phyloP scores from a whole-genome alignment of 306 rosid species.

The Prunus dulcis region DNA sequence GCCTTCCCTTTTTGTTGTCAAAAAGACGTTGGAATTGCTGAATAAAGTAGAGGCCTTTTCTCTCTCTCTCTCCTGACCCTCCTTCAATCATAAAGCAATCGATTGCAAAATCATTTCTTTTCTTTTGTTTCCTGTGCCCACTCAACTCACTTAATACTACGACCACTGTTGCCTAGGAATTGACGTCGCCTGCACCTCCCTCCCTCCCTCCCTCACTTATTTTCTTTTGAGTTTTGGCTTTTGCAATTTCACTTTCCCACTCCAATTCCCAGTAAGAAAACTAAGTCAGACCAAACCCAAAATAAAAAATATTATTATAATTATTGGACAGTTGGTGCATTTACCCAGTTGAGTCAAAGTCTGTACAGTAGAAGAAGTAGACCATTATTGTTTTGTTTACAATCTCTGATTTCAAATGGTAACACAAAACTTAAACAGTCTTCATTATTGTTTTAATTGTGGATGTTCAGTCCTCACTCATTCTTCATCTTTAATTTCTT shows the following conservation, averaged over 20 bases:
- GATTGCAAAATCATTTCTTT: slow-evolving; percentile 67
- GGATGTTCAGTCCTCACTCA: background rate
- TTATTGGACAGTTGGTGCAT: background rate
- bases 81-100: slow-evolving; percentile 72
- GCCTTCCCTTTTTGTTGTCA: slow-evolving; percentile 25
- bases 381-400: too few relatives aligned
- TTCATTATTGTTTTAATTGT: background rate
- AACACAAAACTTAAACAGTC: background rate
- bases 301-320: too few relatives aligned
- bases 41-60: background rate
- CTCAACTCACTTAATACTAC: background rate
- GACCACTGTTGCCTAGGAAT: slow-evolving; percentile 33
- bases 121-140: background rate
- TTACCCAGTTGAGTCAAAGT: background rate
- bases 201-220: background rate
- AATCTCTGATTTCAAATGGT: too few relatives aligned
- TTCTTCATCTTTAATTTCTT: background rate
- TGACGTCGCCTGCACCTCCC: slow-evolving; percentile 5
- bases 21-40: slow-evolving; percentile 44
- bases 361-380: background rate
- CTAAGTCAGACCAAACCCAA: background rate
- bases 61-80: slow-evolving; percentile 22
- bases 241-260: background rate
- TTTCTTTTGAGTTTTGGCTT: too few relatives aligned
- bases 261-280: background rate